Evolutionary conservation across 2,329 filamentous ascomycete genomes (phyloP), one percentile per base, ranked within the genome.

Genomic region (Cyclaneusma minus): DNA sequence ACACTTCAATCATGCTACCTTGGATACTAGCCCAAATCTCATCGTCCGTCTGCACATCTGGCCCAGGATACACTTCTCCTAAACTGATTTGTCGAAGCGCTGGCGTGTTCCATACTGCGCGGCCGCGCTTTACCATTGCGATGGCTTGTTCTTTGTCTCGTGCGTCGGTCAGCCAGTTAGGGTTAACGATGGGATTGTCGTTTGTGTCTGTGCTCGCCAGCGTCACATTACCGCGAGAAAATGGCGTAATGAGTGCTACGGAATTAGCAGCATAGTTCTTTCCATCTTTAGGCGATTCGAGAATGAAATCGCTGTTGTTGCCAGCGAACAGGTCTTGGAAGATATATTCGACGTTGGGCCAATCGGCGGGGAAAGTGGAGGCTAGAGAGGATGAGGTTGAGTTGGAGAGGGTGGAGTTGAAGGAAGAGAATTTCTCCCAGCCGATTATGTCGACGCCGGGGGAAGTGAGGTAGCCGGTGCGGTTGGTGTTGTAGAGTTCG

Each of bases 91-190:
- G 13, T 17, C 33, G 24, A 28, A 42, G 30, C n/a, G 28, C 27
- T 7, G 28, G 15, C 5, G 32, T 31, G 5, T 28, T 26, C 11
- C 29, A 29, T 17, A 33, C 24, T 20, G 52, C 38, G 0, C 62
- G 54, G 0, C 50, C 36, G 3, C 62, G 53, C 26, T 50, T 54
- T 33, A 55, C 57, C 0, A 47, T 40, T 0, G 52, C 50, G 7
- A 66, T 35, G 4, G 51, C 54, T 3, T 64, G 39, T 9, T 60
- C 53, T 13, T 50, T 36, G 21, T 67, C 62, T 1, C 48, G 43
- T 6, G 50, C 47, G 7, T 53, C 45, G 3, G 43, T 43, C 2
- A 66, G 42, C 49, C 53, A 66, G 34, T 57, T 57, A 2, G 57
- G 54, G 33, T 62, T 47, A 30, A 64, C 54, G 8, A 55, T 36